phyloP scores from a whole-genome alignment of 106 monocot species.

The Ottelia alismoides region DNA sequence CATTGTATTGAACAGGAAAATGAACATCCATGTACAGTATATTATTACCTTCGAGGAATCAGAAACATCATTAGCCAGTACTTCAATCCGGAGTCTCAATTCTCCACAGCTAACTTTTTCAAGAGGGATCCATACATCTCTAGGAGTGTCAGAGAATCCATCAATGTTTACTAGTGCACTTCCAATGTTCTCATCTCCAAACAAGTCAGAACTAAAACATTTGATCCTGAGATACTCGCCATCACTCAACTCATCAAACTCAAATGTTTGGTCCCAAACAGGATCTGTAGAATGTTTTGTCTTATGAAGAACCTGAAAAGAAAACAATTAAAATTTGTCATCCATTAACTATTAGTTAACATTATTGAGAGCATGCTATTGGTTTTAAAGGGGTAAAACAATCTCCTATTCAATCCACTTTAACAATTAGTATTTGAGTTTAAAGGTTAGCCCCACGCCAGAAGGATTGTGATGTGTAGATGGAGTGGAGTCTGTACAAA shows the following conservation, averaged over 20 bases:
- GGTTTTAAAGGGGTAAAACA: no score
- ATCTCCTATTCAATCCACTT: no score
- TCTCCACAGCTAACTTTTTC: conserved; percentile 80
- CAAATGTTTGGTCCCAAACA: conserved; percentile 59
- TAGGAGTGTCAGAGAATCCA: conserved; percentile 44
- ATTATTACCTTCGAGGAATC: neutral
- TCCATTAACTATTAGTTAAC: no score
- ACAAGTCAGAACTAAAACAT: conserved; percentile 53
- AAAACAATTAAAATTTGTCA: no score
- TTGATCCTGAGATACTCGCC: conserved; percentile 75
- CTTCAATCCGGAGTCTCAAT: conserved; percentile 58
- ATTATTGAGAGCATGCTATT: no score
- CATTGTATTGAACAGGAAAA: neutral
- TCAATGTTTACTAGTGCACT: conserved; percentile 58
- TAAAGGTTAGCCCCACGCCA: no score
- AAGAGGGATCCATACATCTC: conserved; percentile 81
- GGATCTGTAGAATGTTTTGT: conserved; percentile 57
- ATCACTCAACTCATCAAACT: conserved; percentile 67
- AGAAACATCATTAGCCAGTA: conserved; percentile 23
- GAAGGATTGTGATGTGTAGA: no score
- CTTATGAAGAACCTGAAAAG: conserved; percentile 46
- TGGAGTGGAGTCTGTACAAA: no score
- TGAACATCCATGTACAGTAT: no score
- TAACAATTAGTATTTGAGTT: no score
- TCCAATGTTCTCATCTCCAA: conserved; percentile 77